Evolutionary conservation across 192 early-diverging fungal species (phyloP), one percentile per base, ranked within the genome.

Genomic region (Linnemannia hyalina): DNA sequence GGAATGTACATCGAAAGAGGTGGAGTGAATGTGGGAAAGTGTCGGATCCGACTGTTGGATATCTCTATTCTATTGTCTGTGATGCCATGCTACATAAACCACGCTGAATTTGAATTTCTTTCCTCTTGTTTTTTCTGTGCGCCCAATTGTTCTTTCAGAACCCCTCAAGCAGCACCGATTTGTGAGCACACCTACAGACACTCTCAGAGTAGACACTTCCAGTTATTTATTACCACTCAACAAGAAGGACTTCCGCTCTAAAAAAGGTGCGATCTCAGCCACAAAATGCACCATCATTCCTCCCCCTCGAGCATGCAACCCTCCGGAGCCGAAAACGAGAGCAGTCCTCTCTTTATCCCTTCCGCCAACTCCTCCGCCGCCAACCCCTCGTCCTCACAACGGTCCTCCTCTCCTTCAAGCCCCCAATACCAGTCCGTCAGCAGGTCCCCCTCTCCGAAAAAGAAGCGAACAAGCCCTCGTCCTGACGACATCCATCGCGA

Each of bases 211-310:
- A 47, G n/a, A 46, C 1, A 52, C 38, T 16, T n/a, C n/a, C n/a
- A n/a, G n/a, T n/a, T n/a, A n/a, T n/a, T n/a, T n/a, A n/a, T n/a
- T 9, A 11, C 72, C 72, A 18, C 46, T 22, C 49, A 52, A 16
- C 40, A 47, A 42, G 20, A 73, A 73, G 4, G 26, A 47, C 29
- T 15, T 40, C 54, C 16, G 16, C 60, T 36, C 29, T 26, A 47
- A 32, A 52, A 57, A 75, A 52, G 63, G 76, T 49, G 68, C 26
- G 42, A 77, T 77, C 11, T 44, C 72, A 80, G 78, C 78, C 78
- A 80, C 78, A 80, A 15, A 60, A 80, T 80, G 55, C 57, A 74
- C 35, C 57, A 73, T 80, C n/a, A n/a, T 23, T 52, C 8, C 29
- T 20, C 26, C 26, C 6, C 38, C 6, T 23, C 49, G 2, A 42